A percentile compares a stretch with the other conserved stretches of the same genome.
These are phyloP conservation scores for Peronospora tabacina DNA, from an alignment of 352 stramenopile species.

Conservation along the genomic window DNA sequence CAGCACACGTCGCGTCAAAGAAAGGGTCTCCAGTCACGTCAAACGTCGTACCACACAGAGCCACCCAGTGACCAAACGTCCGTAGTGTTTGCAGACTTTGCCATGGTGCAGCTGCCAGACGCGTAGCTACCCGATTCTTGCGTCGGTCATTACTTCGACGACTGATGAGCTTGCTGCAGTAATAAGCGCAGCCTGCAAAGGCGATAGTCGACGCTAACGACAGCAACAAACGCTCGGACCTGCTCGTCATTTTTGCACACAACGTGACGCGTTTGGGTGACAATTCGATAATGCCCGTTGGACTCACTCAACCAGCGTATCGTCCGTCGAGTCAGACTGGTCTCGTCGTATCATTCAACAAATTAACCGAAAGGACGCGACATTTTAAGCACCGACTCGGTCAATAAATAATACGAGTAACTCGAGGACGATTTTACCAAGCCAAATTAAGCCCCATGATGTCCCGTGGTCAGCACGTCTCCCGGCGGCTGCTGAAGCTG, in stretches of 20 bases:
- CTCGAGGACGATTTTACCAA: too few relatives aligned
- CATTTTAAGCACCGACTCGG: too few relatives aligned
- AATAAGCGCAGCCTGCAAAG: slow-evolving; percentile 23
- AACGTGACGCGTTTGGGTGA: too few relatives aligned
- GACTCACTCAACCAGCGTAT: too few relatives aligned
- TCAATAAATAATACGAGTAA: too few relatives aligned
- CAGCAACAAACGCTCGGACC: slow-evolving; percentile 18
- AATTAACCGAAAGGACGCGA: too few relatives aligned
- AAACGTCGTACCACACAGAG: slow-evolving; percentile 46
- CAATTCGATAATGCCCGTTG: too few relatives aligned
- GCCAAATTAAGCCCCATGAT: too few relatives aligned
- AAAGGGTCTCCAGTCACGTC: slow-evolving; percentile 44
- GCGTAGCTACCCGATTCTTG: slow-evolving; percentile 6
- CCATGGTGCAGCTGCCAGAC: slow-evolving; percentile 14
- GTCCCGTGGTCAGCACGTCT: slow-evolving; percentile 9
- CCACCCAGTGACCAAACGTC: slow-evolving; percentile 31
- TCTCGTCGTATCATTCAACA: too few relatives aligned
- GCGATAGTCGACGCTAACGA: slow-evolving; percentile 15
- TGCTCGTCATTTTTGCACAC: slow-evolving; percentile 4
- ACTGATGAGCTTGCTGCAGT: slow-evolving; percentile 13
- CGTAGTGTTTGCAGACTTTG: slow-evolving; percentile 26
- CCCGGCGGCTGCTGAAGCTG: slow-evolving; percentile 18
- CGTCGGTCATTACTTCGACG: not conserved
- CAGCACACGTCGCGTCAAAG: slow-evolving; percentile 27
- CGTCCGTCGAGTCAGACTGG: too few relatives aligned